A percentile compares a stretch with the other conserved stretches of the same genome.
phyloP scores from a whole-genome alignment of 129 eudicot species.

The Centella asiatica region DNA sequence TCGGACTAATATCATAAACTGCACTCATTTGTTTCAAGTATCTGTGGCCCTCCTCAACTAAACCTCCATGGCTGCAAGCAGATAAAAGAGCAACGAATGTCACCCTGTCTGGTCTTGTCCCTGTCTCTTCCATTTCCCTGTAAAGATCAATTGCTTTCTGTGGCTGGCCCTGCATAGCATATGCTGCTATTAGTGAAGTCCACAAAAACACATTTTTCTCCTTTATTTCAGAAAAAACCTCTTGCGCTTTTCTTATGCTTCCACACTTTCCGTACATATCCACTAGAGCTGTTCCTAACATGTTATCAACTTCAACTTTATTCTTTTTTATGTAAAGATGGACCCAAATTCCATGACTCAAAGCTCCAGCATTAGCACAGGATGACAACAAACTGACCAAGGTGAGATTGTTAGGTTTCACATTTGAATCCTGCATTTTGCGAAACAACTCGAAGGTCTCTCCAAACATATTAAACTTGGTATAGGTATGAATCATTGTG shows the following conservation, averaged over 20 bases:
- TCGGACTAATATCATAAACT: background rate
- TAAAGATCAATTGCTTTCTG: constrained; percentile 8
- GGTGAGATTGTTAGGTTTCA: constrained; percentile 6
- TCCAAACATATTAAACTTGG: background rate
- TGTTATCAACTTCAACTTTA: background rate
- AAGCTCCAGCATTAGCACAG: constrained; percentile 2
- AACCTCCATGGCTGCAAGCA: constrained; percentile 14
- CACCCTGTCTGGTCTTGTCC: background rate
- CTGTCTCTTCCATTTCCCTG: constrained; percentile 6
- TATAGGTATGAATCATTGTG: constrained; percentile 1
- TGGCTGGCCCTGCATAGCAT: constrained; percentile 14
- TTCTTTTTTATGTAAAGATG: constrained; percentile 8
- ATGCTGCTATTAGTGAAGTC: constrained; percentile 6
- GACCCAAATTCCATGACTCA: constrained; percentile 10
- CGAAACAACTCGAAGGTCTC: constrained; percentile 1
- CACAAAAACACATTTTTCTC: constrained; percentile 2
- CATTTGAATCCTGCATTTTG: constrained; percentile 2
- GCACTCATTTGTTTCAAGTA: background rate
- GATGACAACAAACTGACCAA: constrained; percentile 3
- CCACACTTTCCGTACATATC: constrained; percentile 13
- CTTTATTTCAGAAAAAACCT: background rate
- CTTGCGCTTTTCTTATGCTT: background rate
- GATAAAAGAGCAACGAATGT: constrained; percentile 5
- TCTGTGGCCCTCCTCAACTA: background rate
- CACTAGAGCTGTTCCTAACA: constrained; percentile 5